Conservation (phyloP, 768 basidiomycete genomes). For the Lenzites betulinus region DNA sequence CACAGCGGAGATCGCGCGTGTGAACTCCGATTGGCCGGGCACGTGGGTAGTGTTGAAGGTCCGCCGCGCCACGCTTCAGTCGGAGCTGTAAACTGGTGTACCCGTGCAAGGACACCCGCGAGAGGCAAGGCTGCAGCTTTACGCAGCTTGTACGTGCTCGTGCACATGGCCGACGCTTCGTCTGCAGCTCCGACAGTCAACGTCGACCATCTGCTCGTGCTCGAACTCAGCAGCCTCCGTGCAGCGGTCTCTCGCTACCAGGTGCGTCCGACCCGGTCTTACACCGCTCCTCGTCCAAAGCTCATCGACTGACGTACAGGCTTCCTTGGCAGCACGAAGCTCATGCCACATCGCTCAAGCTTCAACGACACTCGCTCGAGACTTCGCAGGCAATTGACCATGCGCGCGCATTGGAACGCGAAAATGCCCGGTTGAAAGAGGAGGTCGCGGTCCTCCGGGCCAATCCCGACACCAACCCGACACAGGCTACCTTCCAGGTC, state of each 20-base stretch:
- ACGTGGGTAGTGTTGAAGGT: background rate
- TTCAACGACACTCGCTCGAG: conserved; percentile 64
- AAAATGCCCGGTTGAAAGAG: conserved; percentile 56
- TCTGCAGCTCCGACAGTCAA: conserved; percentile 3
- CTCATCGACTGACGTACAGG: conserved; percentile 31
- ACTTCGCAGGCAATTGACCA: conserved; percentile 50
- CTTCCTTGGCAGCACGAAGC: conserved; percentile 61
- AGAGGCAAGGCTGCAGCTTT: background rate
- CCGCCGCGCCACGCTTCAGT: background rate
- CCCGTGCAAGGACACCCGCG: background rate
- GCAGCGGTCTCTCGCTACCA: conserved; percentile 39
- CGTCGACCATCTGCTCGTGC: conserved; percentile 41
- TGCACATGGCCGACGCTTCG: conserved; percentile 16
- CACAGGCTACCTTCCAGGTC: conserved; percentile 41
- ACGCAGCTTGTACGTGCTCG: conserved; percentile 19
- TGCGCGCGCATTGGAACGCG: conserved; percentile 51
- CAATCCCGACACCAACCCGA: conserved; percentile 46
- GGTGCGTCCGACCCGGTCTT: conserved; percentile 24
- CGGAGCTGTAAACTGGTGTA: background rate
- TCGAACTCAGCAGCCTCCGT: conserved; percentile 40
- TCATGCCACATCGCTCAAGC: conserved; percentile 61
- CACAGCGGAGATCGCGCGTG: conserved; percentile 12
- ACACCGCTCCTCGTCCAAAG: conserved; percentile 2
- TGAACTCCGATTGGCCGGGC: background rate
- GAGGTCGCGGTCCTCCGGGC: conserved; percentile 61